These are phyloP conservation scores for Phialocephala subalpina DNA, from an alignment of 2,329 filamentous ascomycete genomes.

Conservation along the genomic window DNA sequence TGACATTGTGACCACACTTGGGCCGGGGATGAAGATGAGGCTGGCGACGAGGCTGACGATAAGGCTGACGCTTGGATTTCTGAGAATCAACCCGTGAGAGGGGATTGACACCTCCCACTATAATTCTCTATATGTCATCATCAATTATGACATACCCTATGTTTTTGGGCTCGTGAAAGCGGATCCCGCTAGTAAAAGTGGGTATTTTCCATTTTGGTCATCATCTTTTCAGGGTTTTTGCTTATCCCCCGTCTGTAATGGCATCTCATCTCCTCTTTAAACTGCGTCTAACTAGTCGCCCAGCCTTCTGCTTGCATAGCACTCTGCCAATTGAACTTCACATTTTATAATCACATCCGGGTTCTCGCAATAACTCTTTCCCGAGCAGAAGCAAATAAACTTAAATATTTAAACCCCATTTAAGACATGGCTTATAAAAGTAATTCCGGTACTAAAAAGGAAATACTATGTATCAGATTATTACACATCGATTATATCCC, in stretches of 20 bases:
- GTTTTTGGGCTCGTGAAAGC: conserved; percentile 12
- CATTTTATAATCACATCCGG: too few relatives aligned
- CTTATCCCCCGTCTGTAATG: conserved; percentile 10
- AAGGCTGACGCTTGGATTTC: conserved; percentile 11
- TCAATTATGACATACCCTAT: conserved; percentile 9
- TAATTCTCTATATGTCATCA: conserved; percentile 12
- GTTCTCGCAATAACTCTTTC: conserved; percentile 7
- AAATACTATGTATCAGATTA: conserved; percentile 10
- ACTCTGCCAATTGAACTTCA: too few relatives aligned
- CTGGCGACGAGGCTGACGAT: conserved; percentile 4
- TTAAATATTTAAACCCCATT: neutral
- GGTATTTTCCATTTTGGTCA: conserved; percentile 10
- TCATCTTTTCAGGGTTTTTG: conserved; percentile 11
- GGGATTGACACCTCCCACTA: too few relatives aligned
- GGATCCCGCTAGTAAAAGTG: conserved; percentile 11
- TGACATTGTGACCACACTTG: conserved; percentile 13
- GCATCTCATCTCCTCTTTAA: conserved; percentile 6
- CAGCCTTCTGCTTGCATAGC: neutral
- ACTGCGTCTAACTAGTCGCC: neutral
- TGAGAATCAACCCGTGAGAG: neutral
- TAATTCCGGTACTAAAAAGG: conserved; percentile 6
- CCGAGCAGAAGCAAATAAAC: conserved; percentile 10
- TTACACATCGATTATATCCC: conserved; percentile 5
- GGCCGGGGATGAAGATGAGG: conserved; percentile 10
- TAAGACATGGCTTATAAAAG: conserved; percentile 8